Evolutionary conservation across 73 alveolate genomes (phyloP), one percentile per base, ranked within the genome.

Genomic region (Paramecium biaurelia): DNA sequence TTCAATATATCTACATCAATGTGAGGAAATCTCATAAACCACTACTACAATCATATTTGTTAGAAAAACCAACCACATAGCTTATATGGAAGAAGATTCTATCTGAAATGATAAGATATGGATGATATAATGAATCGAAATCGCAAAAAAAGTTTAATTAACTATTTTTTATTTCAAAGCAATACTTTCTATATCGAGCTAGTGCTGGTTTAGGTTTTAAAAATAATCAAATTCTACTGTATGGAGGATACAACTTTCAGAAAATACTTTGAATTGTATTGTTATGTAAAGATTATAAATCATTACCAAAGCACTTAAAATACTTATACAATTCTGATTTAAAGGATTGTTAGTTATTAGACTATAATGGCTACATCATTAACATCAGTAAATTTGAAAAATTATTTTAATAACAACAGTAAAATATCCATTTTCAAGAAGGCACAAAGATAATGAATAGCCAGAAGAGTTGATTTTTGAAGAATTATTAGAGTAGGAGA

Each of bases 391-490:
- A 72, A 38, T 35, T 72, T 72, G 32, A 35, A 32, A 72, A 4
- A 35, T 15, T 4, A 32, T 12, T 20, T 1, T 56, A 56, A 23
- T 7, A 56, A 56, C 24, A 20, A 7, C 4, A 56, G 15, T 1
- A 20, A 23, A 56, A 41, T 41, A 6, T 41, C 1, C 14, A 21
- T 2, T 30, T 35, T 28, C 59, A 32, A 35, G 87, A 72, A n/a
- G 67, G 30, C 20, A 15, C 20, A 30, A 20, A 7, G 41, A 38
- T 28, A 8, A 72, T 28, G 59, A 72, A 1, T 15, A 72, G 18
- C 5, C n/a, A 32, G 87, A 72, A 35, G 87, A 38, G 4, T 32
- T 72, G 30, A 72, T 68, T n/a, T 72, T 72, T 72, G 87, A 72
- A 38, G 87, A 72, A 72, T 9, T 72, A 35, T 35, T 72, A 9